Evolutionary conservation across 495 filamentous ascomycete species (phyloP), one percentile per base, ranked within the genome.

Genomic region (Platismatia glauca): DNA sequence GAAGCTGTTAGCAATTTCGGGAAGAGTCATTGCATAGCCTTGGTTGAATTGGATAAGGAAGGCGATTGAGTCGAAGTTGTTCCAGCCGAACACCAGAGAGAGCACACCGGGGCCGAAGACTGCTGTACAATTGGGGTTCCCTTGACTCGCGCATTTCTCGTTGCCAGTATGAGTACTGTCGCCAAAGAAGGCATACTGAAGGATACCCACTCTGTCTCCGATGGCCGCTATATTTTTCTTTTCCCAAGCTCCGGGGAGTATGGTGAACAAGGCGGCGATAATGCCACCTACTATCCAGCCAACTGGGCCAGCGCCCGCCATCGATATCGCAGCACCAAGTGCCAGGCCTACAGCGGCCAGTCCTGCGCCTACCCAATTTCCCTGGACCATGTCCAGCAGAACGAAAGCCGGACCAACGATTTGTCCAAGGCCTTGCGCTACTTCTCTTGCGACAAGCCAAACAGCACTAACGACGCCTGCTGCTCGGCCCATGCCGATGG

Each of bases 1-100:
- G 35, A 62, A 62, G 13, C 29, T 3, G n/a, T 16, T 53, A 20
- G 60, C 60, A 15, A 62, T 15, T 16, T 62, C 60, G 22, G 43
- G 43, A 15, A 62, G 53, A 9, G 60, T 62, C 9, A 62, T 62
- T 12, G 60, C 22, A 35, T 62, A 62, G 43, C 60, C 60, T 39
- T 62, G 4, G 35, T 62, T 62, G 31, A n/a, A 53, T 15, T 62
- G 44, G 43, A 55, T 55, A 24, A 62, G 44, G 37, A 62, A 55
- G 6, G 35, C 60, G 12, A 57, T 18, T 2, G 60, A 44, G 35
- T 62, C 60, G 33, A 62, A 62, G 41, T 62, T 55, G 7, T 56
- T 22, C 60, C 43, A 39, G n/a, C 39, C 48, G 35, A 62, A 39
- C 7, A 37, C 39, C 7, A 33, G 7, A 3, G 60, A 53, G 31